A percentile compares a stretch with the other conserved stretches of the same genome.
These are phyloP conservation scores for Blumeriella jaapii DNA, from an alignment of 2,329 filamentous ascomycete species.

Conservation along the genomic window DNA sequence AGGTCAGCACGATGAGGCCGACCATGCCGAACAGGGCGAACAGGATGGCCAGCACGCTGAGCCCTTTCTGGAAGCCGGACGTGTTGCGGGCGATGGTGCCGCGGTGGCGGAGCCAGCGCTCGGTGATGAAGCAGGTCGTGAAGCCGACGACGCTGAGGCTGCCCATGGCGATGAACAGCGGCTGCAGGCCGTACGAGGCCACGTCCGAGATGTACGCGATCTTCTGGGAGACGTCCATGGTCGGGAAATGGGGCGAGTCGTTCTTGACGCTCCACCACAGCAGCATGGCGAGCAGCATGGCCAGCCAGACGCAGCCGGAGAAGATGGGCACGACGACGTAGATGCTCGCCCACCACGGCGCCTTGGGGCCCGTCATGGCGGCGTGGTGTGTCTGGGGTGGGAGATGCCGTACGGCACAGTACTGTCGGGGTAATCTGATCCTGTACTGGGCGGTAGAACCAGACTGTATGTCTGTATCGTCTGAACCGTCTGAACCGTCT, in stretches of 20 bases:
- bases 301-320: constrained; percentile 17
- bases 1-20: constrained; percentile 68
- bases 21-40: constrained; percentile 62
- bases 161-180: constrained; percentile 64
- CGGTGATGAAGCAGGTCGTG: constrained; percentile 64
- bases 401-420: too few species aligned
- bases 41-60: constrained; percentile 48
- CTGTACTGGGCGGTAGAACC: too few species aligned
- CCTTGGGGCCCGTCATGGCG: neutral
- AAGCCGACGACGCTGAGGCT: constrained; percentile 64
- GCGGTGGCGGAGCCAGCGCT: constrained; percentile 74
- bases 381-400: too few species aligned
- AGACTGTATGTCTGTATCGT: too few species aligned
- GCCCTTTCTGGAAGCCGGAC: constrained; percentile 46
- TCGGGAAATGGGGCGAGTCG: constrained; percentile 38
- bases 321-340: constrained; percentile 13
- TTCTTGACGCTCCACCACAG: constrained; percentile 48
- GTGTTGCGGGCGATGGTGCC: constrained; percentile 67
- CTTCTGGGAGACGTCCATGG: constrained; percentile 44
- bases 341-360: constrained; percentile 4
- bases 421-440: too few species aligned
- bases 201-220: constrained; percentile 56
- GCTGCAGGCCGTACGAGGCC: constrained; percentile 50
- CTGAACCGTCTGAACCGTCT: too few species aligned
- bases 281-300: constrained; percentile 14